phyloP scores from a whole-genome alignment of 2,329 filamentous ascomycete species.

The Pseudogymnoascus pannorum region DNA sequence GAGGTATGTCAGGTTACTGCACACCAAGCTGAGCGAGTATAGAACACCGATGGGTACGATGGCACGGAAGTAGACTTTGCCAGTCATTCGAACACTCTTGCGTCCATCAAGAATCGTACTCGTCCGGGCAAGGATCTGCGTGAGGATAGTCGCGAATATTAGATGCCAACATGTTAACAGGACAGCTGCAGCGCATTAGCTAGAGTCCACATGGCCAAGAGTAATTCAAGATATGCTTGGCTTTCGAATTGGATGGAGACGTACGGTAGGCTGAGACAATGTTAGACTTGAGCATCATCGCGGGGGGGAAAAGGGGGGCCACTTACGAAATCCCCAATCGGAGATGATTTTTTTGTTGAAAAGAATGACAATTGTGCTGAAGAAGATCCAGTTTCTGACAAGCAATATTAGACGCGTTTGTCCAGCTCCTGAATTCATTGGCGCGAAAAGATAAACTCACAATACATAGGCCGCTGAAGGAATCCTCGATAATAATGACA shows the following conservation, averaged over 20 bases:
- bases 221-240: background rate
- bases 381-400: constrained; percentile 67
- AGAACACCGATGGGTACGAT: constrained; percentile 60
- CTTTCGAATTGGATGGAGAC: constrained; percentile 19
- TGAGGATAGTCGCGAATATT: constrained; percentile 57
- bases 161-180: constrained; percentile 64
- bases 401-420: background rate
- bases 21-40: constrained; percentile 59
- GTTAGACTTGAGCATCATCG: constrained; percentile 23
- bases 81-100: constrained; percentile 53
- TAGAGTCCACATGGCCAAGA: background rate
- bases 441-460: background rate
- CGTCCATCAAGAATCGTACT: constrained; percentile 57
- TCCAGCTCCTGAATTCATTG: background rate
- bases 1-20: constrained; percentile 60
- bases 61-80: constrained; percentile 51
- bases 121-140: constrained; percentile 57
- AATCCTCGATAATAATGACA: constrained; percentile 1
- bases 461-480: constrained; percentile 6
- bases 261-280: constrained; percentile 37
- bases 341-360: constrained; percentile 91
- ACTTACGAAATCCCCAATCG: constrained; percentile 65
- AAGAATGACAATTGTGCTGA: constrained; percentile 78
- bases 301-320: constrained; percentile 4
- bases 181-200: constrained; percentile 33